Base-by-base conservation (phyloP, 805 yeast genomes). In the Candida insectorum region DNA sequence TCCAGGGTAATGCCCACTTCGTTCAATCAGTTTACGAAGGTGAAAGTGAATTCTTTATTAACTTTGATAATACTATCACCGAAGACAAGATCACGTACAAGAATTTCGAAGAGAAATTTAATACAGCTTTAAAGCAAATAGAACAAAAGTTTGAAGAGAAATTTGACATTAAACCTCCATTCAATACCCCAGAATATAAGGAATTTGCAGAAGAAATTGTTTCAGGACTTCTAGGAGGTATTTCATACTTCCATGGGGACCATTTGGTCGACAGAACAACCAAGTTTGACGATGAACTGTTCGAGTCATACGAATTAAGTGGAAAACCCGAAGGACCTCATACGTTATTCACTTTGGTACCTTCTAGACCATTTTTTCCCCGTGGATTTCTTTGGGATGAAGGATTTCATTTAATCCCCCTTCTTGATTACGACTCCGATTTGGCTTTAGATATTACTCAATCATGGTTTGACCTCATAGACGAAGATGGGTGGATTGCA, bases 381-480 rank as follows among this genome's bases (percentile, higher is more conserved):
- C 73, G 98, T 43, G 98, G 98, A 0, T 93, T 93, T 52, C 87
- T 85, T 52, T 93, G 98, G 98, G 98, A 93, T 59, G 98, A 93
- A 60, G 98, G 98, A 0, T 93, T 93, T 59, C 96, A 91, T 56
- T 65, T 91, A 39, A 65, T 89, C 25, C 95, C 95, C 6, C 64
- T 93, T 24, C 58, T 85, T 46, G 81, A 82, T 30, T 89, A 82
- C 53, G 97, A 93, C 58, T 71, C 85, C 11, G 95, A 86, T 50
- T 64, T 89, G 27, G 85, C 79, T 0, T 65, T 88, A 40, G 93
- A 86, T 44, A 80, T 93, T 12, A 53, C 89, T 37, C 72, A 80
- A 50, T 84, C 95, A 32, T 93, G 98, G 98, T 85, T 91, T 54
- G 58, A 71, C 23, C 60, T 85, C 25, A 85, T 88, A 41, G 96